A percentile compares a stretch with the other conserved stretches of the same genome.
These are phyloP conservation scores for Smittium culicis DNA, from an alignment of 371 early-diverging fungal genomes.

Conservation along the genomic window DNA sequence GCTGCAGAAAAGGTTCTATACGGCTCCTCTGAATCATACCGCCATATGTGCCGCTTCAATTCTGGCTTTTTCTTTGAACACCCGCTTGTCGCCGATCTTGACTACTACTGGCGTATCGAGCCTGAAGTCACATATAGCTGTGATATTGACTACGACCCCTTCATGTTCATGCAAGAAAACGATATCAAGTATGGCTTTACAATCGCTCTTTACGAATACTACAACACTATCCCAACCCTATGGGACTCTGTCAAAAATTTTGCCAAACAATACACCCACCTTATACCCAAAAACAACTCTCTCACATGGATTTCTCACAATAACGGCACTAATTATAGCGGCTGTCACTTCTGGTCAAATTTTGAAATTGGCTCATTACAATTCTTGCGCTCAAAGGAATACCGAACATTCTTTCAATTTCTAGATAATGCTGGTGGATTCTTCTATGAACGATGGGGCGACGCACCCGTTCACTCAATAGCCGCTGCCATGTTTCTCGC, in stretches of 20 bases:
- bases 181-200: constrained; percentile 46
- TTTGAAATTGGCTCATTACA: constrained; percentile 86
- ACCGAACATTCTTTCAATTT: constrained; percentile 60
- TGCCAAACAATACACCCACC: constrained; percentile 26
- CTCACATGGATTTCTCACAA: constrained; percentile 36
- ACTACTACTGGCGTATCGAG: constrained; percentile 85
- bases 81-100: constrained; percentile 46
- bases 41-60: constrained; percentile 44
- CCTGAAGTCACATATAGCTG: constrained; percentile 69
- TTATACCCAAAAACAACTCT: constrained; percentile 22
- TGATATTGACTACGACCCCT: constrained; percentile 63
- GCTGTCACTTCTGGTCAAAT: constrained; percentile 94
- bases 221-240: constrained; percentile 57
- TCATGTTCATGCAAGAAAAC: constrained; percentile 39
- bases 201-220: constrained; percentile 58
- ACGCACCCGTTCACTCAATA: constrained; percentile 79
- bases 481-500: constrained; percentile 31
- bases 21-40: constrained; percentile 43
- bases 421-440: constrained; percentile 77
- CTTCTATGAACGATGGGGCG: constrained; percentile 94
- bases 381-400: constrained; percentile 35
- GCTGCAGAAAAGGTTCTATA: constrained; percentile 25
- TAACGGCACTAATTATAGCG: constrained; percentile 40
- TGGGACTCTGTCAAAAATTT: constrained; percentile 46
- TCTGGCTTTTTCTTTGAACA: constrained; percentile 70